These are phyloP conservation scores for Podospora pseudoanserina DNA, from an alignment of 495 filamentous ascomycete species.

Conservation along the genomic window DNA sequence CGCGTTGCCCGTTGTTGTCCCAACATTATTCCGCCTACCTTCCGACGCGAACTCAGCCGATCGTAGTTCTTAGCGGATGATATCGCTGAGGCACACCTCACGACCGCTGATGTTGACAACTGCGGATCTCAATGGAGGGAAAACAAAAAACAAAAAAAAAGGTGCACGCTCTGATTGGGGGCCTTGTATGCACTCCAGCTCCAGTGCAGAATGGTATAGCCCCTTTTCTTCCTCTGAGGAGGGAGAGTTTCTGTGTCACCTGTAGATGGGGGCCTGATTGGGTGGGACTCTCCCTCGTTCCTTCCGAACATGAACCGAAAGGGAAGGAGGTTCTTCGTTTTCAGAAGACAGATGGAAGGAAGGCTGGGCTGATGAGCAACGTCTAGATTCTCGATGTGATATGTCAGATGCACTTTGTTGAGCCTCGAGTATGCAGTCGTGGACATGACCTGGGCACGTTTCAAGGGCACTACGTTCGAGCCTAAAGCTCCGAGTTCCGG, in stretches of 20 bases:
- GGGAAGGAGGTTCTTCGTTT: neutral
- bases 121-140: neutral
- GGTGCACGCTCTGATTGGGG: neutral
- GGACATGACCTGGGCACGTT: neutral
- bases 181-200: neutral
- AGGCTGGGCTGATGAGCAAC: neutral
- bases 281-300: neutral
- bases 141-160: neutral
- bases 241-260: neutral
- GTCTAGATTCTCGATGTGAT: neutral
- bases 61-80: neutral
- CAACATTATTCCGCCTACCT: neutral
- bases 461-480: neutral
- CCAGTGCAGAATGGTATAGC: neutral
- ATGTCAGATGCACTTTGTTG: neutral
- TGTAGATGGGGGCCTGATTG: neutral
- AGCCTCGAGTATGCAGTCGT: neutral
- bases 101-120: neutral
- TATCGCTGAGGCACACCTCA: neutral
- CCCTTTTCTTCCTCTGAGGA: neutral
- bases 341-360: neutral
- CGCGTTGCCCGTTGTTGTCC: conserved; percentile 9
- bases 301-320: neutral
- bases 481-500: neutral
- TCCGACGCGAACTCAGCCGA: neutral